Evolutionary conservation across 306 rosid genomes (phyloP).

Genomic region (Benincasa hispida): DNA sequence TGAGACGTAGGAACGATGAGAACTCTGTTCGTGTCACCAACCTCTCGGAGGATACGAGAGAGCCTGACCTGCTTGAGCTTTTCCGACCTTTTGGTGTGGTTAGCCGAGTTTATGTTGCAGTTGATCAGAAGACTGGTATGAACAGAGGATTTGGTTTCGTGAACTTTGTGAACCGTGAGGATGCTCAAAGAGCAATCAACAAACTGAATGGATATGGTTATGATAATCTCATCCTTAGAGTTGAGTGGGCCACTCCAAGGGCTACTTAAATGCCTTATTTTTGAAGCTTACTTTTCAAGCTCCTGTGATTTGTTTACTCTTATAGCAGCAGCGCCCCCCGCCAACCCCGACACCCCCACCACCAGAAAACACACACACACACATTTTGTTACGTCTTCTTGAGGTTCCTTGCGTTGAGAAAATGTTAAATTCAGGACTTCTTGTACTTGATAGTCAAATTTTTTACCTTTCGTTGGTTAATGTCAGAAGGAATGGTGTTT

Average conservation of each 20-base stretch:
- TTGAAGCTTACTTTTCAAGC: not conserved
- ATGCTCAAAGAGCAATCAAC: constrained; percentile 84
- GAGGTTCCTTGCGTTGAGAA: not conserved
- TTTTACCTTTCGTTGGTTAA: not conserved
- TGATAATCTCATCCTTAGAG: constrained; percentile 59
- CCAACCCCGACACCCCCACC: too few species aligned
- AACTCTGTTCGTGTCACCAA: constrained; percentile 92
- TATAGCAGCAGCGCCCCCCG: not conserved
- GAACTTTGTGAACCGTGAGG: constrained; percentile 84
- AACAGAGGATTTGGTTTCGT: constrained; percentile 96
- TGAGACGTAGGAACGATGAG: constrained; percentile 88
- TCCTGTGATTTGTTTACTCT: not conserved
- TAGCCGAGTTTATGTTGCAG: constrained; percentile 82
- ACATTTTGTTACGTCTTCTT: not conserved
- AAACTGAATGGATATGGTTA: constrained; percentile 91
- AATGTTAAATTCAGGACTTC: not conserved
- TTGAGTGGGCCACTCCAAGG: constrained; percentile 60
- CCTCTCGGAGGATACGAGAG: constrained; percentile 88
- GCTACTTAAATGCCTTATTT: constrained; percentile 14
- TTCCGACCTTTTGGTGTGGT: constrained; percentile 86
- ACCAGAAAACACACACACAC: too few species aligned
- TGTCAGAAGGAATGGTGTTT: not conserved
- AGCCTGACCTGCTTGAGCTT: constrained; percentile 81
- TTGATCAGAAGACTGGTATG: constrained; percentile 75
- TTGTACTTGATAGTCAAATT: not conserved